Evolutionary conservation across 106 monocot genomes (phyloP).

Genomic region (Vanilla planifolia): DNA sequence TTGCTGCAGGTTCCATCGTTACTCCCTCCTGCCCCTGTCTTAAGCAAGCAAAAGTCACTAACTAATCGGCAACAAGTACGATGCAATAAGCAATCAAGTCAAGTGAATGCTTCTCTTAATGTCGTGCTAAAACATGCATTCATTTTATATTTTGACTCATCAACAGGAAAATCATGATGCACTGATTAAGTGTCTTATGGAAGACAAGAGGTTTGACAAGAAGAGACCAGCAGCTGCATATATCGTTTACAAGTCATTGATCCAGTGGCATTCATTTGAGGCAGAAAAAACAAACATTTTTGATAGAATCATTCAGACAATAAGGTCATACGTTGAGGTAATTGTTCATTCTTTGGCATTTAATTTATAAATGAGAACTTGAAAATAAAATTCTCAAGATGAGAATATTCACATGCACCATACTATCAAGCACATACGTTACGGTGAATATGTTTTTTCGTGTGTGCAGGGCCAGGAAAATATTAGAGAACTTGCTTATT

Average conservation of each 20-base stretch:
- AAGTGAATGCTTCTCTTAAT: not conserved
- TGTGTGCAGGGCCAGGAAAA: constrained; percentile 55
- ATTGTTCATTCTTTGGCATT: not conserved
- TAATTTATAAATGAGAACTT: not conserved
- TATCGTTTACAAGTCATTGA: constrained; percentile 80
- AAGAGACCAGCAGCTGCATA: constrained; percentile 59
- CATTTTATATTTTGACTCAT: not conserved
- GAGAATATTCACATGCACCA: not conserved
- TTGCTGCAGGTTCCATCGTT: constrained; percentile 37
- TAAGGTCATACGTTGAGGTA: constrained; percentile 82
- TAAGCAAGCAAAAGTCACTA: constrained; percentile 79
- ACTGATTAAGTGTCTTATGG: constrained; percentile 75
- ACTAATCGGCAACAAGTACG: constrained; percentile 82
- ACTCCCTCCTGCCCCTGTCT: constrained; percentile 21
- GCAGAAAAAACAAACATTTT: constrained; percentile 96
- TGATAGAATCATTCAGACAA: constrained; percentile 86
- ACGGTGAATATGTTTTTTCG: not conserved
- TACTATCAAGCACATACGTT: not conserved
- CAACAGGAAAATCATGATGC: constrained; percentile 85
- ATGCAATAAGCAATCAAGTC: not conserved
- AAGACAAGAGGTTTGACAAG: constrained; percentile 80
- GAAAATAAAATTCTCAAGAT: too few relatives aligned
- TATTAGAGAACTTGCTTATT: constrained; percentile 73
- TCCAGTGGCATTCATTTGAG: constrained; percentile 96
- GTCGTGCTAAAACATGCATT: not conserved